Evolutionary conservation across 2,329 filamentous ascomycete species (phyloP), one percentile per base, ranked within the genome.

Genomic region (Pseudocercospora crystallina): DNA sequence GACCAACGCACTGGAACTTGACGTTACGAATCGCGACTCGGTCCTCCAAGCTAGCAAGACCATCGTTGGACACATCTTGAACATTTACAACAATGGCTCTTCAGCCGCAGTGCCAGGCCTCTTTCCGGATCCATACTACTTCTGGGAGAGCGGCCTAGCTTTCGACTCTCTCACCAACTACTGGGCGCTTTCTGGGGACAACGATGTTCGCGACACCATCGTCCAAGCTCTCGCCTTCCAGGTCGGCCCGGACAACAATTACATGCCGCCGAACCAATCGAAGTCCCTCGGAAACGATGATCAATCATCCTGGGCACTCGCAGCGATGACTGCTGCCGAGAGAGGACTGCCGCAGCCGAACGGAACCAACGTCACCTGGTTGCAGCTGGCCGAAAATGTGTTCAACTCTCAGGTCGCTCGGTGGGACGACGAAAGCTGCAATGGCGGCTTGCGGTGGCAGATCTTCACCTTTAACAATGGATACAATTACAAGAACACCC

Each of bases 381-480:
- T 91, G 12, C 81, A 84, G 5, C 77, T 94, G 46, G 56, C 53
- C 8, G 85, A 90, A 68, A 86, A 84, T 12, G 85, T 89, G 2
- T 94, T 92, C 69, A 89, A 92, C 72, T 82, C 84, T 43, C 89
- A 90, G 62, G 83, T 81, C 2, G 69, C 70, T 13, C 81, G 89
- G 13, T 92, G 87, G 86, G 84, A 92, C 59, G 70, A 70, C 2
- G 63, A 70, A 0, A 77, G 75, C 1, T 95, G 90, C 68, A 76
- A 73, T 36, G 90, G 90, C 42, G 90, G 90, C 9, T 71, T 95
- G 57, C 81, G 86, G 57, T 95, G 90, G 90, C 89, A 95, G 73
- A 90, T 95, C 59, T 91, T 85, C 67, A 73, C 79, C 1, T 81
- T 80, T 61, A 92, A 95, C 66, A 83, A 83, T 55, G 90, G 89